Conservation (phyloP, 768 basidiomycete genomes). For the Trichaptum fuscoviolaceum region DNA sequence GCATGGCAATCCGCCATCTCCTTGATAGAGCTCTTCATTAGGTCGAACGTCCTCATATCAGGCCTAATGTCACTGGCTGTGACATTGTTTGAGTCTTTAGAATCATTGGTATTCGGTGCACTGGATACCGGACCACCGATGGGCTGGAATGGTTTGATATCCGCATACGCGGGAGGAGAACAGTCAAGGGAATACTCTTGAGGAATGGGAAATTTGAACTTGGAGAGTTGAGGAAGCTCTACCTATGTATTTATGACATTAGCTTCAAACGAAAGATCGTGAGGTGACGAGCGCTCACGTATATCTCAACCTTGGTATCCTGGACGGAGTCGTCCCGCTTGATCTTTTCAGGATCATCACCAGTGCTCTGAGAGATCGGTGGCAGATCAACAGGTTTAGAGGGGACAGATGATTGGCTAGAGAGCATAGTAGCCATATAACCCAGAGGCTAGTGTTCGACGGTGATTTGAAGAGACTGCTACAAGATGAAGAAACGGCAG, state of each 20-base stretch:
- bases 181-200: neutral
- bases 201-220: neutral
- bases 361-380: neutral
- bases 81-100: neutral
- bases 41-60: neutral
- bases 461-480: neutral
- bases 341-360: neutral
- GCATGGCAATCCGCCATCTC: neutral
- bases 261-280: neutral
- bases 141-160: neutral
- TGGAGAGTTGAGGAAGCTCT: neutral
- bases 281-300: neutral
- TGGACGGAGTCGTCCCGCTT: neutral
- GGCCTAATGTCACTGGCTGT: neutral
- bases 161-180: neutral
- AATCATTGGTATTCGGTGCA: neutral
- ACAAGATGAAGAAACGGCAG: neutral
- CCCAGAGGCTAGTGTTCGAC: neutral
- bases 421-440: neutral
- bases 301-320: neutral
- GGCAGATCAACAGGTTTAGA: neutral
- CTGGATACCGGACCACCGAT: neutral
- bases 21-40: neutral
- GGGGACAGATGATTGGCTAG: neutral
- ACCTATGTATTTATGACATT: neutral